phyloP scores from a whole-genome alignment of 805 yeast genomes.

The Isabelozyma gotoi region DNA sequence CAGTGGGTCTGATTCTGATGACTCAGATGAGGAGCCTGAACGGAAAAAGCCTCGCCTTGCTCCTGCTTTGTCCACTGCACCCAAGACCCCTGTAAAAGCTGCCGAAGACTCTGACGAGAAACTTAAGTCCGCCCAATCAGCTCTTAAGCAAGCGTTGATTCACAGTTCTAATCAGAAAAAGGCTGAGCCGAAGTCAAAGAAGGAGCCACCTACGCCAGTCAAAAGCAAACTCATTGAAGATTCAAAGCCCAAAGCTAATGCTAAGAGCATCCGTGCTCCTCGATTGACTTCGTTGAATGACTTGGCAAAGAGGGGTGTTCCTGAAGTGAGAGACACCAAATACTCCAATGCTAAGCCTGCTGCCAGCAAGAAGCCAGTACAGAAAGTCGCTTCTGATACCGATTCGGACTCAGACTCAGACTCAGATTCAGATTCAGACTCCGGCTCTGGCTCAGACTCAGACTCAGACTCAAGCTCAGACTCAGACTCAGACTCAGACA shows the following conservation, averaged over 20 bases:
- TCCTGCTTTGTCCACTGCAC: not conserved
- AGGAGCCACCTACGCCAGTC: not conserved
- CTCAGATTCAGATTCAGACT: constrained; percentile 2
- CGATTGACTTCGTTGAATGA: constrained; percentile 56
- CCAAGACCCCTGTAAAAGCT: not conserved
- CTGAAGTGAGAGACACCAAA: constrained; percentile 56
- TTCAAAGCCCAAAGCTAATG: constrained; percentile 1
- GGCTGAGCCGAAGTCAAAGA: not conserved
- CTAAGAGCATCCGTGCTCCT: constrained; percentile 14
- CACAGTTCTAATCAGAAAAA: not conserved
- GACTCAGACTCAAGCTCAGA: constrained; percentile 4
- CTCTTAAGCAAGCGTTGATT: not conserved
- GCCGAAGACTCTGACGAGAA: not conserved
- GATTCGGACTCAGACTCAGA: constrained; percentile 1
- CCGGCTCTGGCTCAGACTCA: constrained; percentile 1
- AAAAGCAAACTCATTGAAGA: not conserved
- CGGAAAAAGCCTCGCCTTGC: constrained; percentile 1
- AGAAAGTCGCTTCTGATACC: too few species aligned
- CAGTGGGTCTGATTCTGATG: constrained; percentile 7
- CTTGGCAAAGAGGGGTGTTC: constrained; percentile 62
- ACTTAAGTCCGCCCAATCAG: not conserved
- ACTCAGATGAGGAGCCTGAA: constrained; percentile 9
- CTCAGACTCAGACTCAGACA: constrained; percentile 8
- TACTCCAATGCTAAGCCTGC: not conserved
- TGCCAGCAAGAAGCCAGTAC: not conserved